Base-by-base conservation (phyloP, 2,329 filamentous ascomycete species). In the Penicillium paneum region DNA sequence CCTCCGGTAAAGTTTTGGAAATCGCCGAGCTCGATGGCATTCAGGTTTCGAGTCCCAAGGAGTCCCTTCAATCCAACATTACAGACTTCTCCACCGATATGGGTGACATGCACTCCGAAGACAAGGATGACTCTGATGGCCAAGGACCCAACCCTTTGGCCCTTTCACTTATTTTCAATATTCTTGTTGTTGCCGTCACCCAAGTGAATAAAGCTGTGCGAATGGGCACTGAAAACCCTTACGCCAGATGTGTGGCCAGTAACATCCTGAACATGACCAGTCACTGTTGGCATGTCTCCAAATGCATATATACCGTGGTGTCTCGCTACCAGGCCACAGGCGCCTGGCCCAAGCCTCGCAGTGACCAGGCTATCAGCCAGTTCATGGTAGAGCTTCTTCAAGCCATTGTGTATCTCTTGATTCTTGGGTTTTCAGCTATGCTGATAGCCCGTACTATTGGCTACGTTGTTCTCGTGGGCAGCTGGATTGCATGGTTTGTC, bases 401-500 rank as follows among this genome's bases (percentile, higher is more conserved):
- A 53, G 69, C 70, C 8, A 41, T 66, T 42, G 52, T 72, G 11
- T 74, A 74, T 54, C 57, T 74, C 36, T 57, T 68, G 10, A 57
- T 70, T 35, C 61, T 75, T 29, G 70, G 65, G 0, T 70, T 71
- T 43, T 57, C 68, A 4, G 61, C 67, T 32, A 58, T 72, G 49
- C 21, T 74, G 2, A 44, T 74, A 5, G 63, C 66, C 3, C 67
- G 69, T 17, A 60, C 62, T 45, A 65, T 67, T 4, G 62, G 66
- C 2, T 72, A 72, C 31, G 49, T 73, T 38, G 63, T 71, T 36
- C 59, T 73, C 19, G 50, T 73, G 32, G 67, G 66, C 5, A 67
- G 64, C 19, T 75, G 72, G 72, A 57, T 74, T 28, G 48, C 71
- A 12, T 75, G 72, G 72, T 62, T 74, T 49, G 60, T 63, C 2